Evolutionary conservation across 768 basidiomycete genomes (phyloP).

Genomic region (Psilocybe cubensis): DNA sequence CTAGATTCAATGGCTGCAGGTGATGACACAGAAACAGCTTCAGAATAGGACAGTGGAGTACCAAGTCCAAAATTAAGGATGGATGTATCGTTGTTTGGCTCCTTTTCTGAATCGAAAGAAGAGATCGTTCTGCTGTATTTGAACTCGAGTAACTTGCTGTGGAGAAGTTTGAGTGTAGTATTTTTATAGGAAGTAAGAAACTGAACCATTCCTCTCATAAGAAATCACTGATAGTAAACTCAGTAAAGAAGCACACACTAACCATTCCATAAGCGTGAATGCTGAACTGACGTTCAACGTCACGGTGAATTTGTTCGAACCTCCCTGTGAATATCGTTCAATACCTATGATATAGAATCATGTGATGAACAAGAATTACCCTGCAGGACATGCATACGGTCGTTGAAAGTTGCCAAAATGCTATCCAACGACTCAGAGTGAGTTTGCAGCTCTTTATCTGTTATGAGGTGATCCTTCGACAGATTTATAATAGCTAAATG

Average conservation of each 20-base stretch:
- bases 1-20: not conserved
- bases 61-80: not conserved
- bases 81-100: not conserved
- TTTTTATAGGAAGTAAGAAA: slow-evolving; percentile 11
- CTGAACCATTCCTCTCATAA: not conserved
- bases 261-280: slow-evolving; percentile 22
- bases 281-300: slow-evolving; percentile 12
- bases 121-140: not conserved
- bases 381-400: slow-evolving; percentile 10
- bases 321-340: not conserved
- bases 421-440: slow-evolving; percentile 5
- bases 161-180: not conserved
- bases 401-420: slow-evolving; percentile 12
- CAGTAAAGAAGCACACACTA: not conserved
- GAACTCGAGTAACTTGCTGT: slow-evolving; percentile 5
- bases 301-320: slow-evolving; percentile 10
- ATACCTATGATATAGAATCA: too few species aligned
- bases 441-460: slow-evolving; percentile 1
- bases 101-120: not conserved
- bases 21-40: not conserved
- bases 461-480: not conserved
- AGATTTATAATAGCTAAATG: slow-evolving; percentile 17
- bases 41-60: not conserved
- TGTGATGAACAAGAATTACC: not conserved
- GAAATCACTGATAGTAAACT: not conserved